A percentile compares a stretch with the other conserved stretches of the same genome.
These are phyloP conservation scores for Microcyclosporella mali DNA, from an alignment of 2,329 filamentous ascomycete species.

Conservation along the genomic window DNA sequence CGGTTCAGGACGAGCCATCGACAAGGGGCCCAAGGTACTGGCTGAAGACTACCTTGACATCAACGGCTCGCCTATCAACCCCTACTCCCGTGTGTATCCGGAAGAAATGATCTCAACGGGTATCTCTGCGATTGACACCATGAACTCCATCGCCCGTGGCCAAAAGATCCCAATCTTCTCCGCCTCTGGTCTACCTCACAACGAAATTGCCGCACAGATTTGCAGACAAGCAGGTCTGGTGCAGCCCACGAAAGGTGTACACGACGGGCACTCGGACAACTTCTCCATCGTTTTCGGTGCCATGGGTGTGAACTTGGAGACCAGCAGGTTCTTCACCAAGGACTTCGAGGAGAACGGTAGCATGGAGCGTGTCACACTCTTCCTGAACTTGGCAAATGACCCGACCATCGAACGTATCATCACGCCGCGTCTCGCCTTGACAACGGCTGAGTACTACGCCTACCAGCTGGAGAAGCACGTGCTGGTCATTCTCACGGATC, in stretches of 20 bases:
- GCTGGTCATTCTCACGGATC: conserved; percentile 93
- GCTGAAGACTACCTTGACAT: conserved; percentile 98
- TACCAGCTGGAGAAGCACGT: conserved; percentile 99
- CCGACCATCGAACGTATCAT: conserved; percentile 99
- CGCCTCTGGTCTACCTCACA: conserved; percentile 93
- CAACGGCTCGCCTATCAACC: conserved; percentile 98
- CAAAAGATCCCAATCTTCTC: conserved; percentile 99
- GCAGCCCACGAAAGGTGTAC: conserved; percentile 77
- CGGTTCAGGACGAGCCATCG: conserved; percentile 93
- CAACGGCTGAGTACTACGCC: conserved; percentile 98
- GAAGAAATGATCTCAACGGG: conserved; percentile 99
- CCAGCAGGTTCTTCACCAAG: conserved; percentile 93
- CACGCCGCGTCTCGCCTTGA: conserved; percentile 93
- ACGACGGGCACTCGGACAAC: conserved; percentile 97
- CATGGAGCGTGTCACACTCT: conserved; percentile 92
- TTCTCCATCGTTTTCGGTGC: conserved; percentile 99
- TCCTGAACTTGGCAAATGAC: conserved; percentile 98
- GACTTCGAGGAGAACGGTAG: conserved; percentile 99
- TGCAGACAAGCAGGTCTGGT: conserved; percentile 95
- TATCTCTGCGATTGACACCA: conserved; percentile 98
- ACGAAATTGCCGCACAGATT: conserved; percentile 98
- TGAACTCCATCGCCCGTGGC: conserved; percentile 87
- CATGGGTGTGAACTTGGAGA: conserved; percentile 99
- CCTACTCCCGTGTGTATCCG: conserved; percentile 94
- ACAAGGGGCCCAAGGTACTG: conserved; percentile 97